Conservation (phyloP, 257 asterid genomes). For the Capsicum rhomboideum region DNA sequence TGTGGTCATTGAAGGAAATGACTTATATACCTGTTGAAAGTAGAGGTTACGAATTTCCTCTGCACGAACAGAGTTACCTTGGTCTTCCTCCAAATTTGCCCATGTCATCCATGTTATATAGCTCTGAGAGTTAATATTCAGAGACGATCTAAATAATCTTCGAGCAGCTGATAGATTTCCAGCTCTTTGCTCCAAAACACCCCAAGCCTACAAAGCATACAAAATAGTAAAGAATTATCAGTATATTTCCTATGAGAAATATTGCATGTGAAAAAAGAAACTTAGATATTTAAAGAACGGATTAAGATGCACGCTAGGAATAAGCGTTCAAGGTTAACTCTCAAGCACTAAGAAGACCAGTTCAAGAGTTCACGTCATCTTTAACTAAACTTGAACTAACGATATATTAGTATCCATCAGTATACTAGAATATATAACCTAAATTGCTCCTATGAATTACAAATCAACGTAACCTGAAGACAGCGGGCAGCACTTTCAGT, state of each 20-base stretch:
- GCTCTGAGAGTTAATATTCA: constrained; percentile 92
- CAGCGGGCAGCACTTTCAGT: constrained; percentile 90
- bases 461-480: constrained; percentile 53
- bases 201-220: constrained; percentile 70
- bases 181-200: constrained; percentile 81
- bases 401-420: not conserved
- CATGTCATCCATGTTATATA: constrained; percentile 97
- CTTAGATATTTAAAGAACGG: not conserved
- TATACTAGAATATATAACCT: not conserved
- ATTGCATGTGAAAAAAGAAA: not conserved
- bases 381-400: not conserved
- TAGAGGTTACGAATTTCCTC: constrained; percentile 91
- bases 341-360: too few relatives aligned
- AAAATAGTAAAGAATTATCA: not conserved
- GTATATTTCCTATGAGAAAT: not conserved
- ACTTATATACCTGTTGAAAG: constrained; percentile 70
- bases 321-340: not conserved
- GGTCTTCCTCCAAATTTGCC: constrained; percentile 95
- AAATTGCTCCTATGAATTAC: not conserved
- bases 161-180: constrained; percentile 87
- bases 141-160: constrained; percentile 79
- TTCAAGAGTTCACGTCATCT: too few relatives aligned
- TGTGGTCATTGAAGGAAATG: not conserved
- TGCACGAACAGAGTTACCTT: constrained; percentile 76
- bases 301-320: not conserved